phyloP scores from a whole-genome alignment of 306 rosid species.

The Sophora flavescens region DNA sequence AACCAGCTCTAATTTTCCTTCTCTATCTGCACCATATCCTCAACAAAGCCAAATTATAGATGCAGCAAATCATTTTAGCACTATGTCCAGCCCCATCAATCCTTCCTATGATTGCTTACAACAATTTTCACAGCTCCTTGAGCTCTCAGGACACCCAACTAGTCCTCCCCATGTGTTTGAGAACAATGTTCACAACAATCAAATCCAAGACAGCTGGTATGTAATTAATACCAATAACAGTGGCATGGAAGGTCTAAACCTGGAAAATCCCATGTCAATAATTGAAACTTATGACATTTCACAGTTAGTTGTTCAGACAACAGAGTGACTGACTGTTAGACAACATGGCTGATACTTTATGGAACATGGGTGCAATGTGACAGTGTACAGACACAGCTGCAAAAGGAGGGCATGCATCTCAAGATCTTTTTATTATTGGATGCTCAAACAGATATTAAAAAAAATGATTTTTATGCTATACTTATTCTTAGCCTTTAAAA shows the following conservation, averaged over 20 bases:
- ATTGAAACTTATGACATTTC: slow-evolving; percentile 53
- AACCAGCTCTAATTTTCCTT: slow-evolving; percentile 46
- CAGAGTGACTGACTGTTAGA: slow-evolving; percentile 63
- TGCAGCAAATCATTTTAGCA: slow-evolving; percentile 41
- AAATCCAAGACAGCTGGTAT: slow-evolving; percentile 44
- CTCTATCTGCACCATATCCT: slow-evolving; percentile 45
- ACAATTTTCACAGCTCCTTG: slow-evolving; percentile 54
- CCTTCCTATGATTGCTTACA: slow-evolving; percentile 50
- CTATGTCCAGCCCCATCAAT: slow-evolving; percentile 40
- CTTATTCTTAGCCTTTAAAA: not conserved
- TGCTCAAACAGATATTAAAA: slow-evolving; percentile 21
- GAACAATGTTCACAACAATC: slow-evolving; percentile 39
- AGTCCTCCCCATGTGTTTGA: slow-evolving; percentile 49
- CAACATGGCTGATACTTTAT: slow-evolving; percentile 62
- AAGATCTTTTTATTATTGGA: slow-evolving; percentile 46
- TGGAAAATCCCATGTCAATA: slow-evolving; percentile 47
- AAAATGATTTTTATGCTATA: slow-evolving; percentile 33
- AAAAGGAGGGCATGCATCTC: slow-evolving; percentile 46
- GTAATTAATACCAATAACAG: slow-evolving; percentile 42
- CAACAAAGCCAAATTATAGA: slow-evolving; percentile 44
- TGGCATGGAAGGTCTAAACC: slow-evolving; percentile 55
- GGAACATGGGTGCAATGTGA: slow-evolving; percentile 76
- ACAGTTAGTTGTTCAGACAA: slow-evolving; percentile 64
- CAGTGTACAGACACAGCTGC: not conserved
- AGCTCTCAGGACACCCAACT: slow-evolving; percentile 44